phyloP scores from a whole-genome alignment of 176 grass and related monocot species.

The Musa troglodytarum region DNA sequence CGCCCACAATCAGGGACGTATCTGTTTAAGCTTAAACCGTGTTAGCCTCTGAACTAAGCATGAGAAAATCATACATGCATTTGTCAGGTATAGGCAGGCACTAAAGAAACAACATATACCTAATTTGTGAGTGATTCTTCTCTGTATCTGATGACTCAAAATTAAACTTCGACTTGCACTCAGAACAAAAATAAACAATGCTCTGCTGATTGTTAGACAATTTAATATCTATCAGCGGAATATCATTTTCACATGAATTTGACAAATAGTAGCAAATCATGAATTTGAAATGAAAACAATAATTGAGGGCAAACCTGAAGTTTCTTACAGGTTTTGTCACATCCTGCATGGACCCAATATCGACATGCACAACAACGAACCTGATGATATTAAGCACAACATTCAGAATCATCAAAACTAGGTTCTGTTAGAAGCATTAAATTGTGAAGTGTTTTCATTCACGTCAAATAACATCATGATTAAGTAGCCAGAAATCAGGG shows the following conservation, averaged over 20 bases:
- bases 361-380: conserved; percentile 75
- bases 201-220: conserved; percentile 45
- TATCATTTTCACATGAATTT: not conserved
- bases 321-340: conserved; percentile 63
- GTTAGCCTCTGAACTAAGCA: conserved; percentile 11
- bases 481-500: too few relatives aligned
- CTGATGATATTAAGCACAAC: conserved; percentile 18
- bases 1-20: conserved; percentile 20
- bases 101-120: conserved; percentile 28
- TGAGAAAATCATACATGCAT: conserved; percentile 10
- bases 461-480: conserved; percentile 1
- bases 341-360: conserved; percentile 67
- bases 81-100: not conserved
- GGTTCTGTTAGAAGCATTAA: conserved; percentile 10
- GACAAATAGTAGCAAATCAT: not conserved
- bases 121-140: conserved; percentile 43
- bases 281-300: not conserved
- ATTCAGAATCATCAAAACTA: conserved; percentile 5
- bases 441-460: not conserved
- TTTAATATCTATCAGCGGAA: conserved; percentile 38
- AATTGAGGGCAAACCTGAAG: conserved; percentile 38
- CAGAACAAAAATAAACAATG: conserved; percentile 55
- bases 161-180: conserved; percentile 44
- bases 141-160: conserved; percentile 28
- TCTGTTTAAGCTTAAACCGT: conserved; percentile 7